Base-by-base conservation (phyloP, 129 eudicot genomes). In the Lactuca sativa region DNA sequence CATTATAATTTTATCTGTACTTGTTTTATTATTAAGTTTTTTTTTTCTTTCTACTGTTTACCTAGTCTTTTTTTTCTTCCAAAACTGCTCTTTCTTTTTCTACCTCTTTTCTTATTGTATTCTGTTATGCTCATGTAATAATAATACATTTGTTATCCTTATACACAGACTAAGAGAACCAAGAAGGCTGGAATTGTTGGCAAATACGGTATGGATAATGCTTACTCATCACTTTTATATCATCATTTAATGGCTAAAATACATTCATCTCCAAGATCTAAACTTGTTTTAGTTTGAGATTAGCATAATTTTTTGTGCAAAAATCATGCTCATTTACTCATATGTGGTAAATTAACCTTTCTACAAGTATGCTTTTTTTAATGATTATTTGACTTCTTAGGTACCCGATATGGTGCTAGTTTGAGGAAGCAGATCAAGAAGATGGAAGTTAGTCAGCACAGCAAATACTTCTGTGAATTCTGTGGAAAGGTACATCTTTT, bases 371-470 rank as follows among this genome's bases (percentile, higher is more conserved):
- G 52, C 5, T 44, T 6, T 44, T 36, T 0, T 36, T 36, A 47
- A 47, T 47, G 1, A 1, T 10, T 11, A 18, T 58, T 59, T 13
- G 32, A 70, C 40, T 38, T 77, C 6, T 17, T 64, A 90, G 96
- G 97, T 41, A 90, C 97, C 67, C 95, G 97, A 74, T 90, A 90
- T 82, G 97, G 97, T 84, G 97, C 97, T 59, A 90, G 97, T 90
- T 80, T 86, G 79, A 81, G 97, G 74, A 90, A 90, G 89, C 97
- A 90, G 85, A 90, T 90, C 57, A 86, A 84, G 88, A 90, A 90
- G 82, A 86, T 90, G 97, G 93, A 89, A 71, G 96, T 89, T 32
- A 81, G 88, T 67, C 96, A 89, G 81, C 96, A 89, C 81, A 86
- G 92, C 92, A 86, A 87, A 70, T 89, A 86, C 59, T 84, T 89